Evolutionary conservation across 2,329 filamentous ascomycete species (phyloP).

Genomic region (Talaromyces funiculosus): DNA sequence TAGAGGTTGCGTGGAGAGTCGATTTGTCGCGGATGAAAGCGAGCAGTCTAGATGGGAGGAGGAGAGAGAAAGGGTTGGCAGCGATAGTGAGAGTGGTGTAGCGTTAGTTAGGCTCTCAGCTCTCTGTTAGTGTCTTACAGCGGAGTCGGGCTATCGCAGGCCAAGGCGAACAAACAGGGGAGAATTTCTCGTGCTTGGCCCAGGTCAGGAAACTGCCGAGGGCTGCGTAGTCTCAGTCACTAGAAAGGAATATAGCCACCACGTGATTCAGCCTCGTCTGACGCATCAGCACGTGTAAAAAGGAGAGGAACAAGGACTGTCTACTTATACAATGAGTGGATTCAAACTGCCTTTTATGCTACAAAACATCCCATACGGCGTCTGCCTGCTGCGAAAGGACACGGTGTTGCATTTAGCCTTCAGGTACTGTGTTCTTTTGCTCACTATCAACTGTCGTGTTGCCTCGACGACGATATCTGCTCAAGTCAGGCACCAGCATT

Average conservation of each 20-base stretch:
- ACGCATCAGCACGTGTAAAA: slow-evolving; percentile 4
- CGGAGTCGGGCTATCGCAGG: slow-evolving; percentile 2
- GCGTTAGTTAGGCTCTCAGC: slow-evolving; percentile 11
- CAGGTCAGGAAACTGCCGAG: slow-evolving; percentile 32
- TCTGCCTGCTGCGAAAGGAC: slow-evolving; percentile 21
- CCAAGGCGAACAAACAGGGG: not conserved
- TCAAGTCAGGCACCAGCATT: not conserved
- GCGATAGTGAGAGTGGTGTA: slow-evolving; percentile 11
- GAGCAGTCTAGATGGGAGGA: slow-evolving; percentile 3
- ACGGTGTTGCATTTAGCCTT: slow-evolving; percentile 22
- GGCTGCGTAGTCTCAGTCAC: slow-evolving; percentile 36
- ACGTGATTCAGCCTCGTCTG: slow-evolving; percentile 9
- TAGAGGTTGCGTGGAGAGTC: not conserved
- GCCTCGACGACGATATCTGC: not conserved
- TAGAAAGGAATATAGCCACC: slow-evolving; percentile 12
- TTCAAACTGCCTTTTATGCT: not conserved
- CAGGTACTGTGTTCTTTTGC: not conserved
- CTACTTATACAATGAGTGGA: not conserved
- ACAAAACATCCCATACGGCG: not conserved
- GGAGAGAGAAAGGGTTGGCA: slow-evolving; percentile 16
- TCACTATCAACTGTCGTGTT: slow-evolving; percentile 1
- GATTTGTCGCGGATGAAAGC: slow-evolving; percentile 2
- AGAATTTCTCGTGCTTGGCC: slow-evolving; percentile 27
- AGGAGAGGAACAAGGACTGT: not conserved
- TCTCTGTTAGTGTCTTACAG: not conserved